Evolutionary conservation across 2,329 filamentous ascomycete species (phyloP).

Genomic region (Lachnellula willkommii): DNA sequence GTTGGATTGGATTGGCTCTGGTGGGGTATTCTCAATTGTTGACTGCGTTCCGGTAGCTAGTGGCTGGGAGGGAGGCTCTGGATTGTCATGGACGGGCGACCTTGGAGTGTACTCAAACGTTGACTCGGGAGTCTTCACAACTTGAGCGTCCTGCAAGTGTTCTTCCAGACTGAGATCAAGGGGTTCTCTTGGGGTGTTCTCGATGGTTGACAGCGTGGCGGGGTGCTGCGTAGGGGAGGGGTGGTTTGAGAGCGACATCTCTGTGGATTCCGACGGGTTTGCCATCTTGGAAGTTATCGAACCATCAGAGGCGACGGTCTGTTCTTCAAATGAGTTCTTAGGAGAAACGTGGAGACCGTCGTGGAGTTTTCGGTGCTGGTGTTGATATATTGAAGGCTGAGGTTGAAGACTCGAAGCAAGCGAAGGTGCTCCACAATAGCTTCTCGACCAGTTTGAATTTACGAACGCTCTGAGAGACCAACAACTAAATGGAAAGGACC

Average conservation of each 20-base stretch:
- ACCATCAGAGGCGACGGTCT: background rate
- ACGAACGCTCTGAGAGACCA: too few relatives aligned
- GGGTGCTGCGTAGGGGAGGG: background rate
- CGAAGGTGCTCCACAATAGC: too few relatives aligned
- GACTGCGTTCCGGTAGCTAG: too few relatives aligned
- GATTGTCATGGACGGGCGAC: too few relatives aligned
- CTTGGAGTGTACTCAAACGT: too few relatives aligned
- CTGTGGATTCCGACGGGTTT: background rate
- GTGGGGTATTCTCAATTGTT: background rate
- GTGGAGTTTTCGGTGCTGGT: background rate
- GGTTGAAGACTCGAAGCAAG: background rate
- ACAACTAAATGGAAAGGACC: too few relatives aligned
- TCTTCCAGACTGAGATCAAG: background rate
- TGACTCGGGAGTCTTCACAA: too few relatives aligned
- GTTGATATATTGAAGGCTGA: background rate
- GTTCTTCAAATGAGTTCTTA: background rate
- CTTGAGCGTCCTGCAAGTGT: too few relatives aligned
- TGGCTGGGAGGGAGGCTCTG: too few relatives aligned
- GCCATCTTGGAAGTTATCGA: background rate
- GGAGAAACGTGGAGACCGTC: background rate
- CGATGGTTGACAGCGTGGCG: background rate
- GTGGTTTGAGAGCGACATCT: background rate
- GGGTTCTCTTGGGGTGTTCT: background rate
- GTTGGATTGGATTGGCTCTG: background rate
- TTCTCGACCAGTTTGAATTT: too few relatives aligned